Base-by-base conservation (phyloP, 169 alveolate genomes). In the Plasmodium blacklocki region DNA sequence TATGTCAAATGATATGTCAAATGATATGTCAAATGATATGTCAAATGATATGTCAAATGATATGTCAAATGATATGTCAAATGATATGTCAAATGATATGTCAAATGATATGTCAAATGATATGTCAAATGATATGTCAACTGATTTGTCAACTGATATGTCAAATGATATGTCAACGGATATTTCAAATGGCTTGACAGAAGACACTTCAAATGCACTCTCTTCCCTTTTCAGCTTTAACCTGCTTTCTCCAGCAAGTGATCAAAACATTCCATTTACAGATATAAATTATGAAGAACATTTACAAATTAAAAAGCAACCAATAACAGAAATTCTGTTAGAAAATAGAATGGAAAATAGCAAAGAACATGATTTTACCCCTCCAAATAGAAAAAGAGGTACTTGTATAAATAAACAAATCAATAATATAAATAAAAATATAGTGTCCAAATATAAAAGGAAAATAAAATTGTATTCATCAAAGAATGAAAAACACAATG, bases 391-490 rank as follows among this genome's bases (percentile, higher is more conserved):
- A 8, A 63, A 66, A 66, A 50, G 29, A 78, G 89, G 78, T n/a
- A 64, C 64, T 59, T 68, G 58, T 43, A 59, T 78, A 45, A 66
- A 39, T 21, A 63, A 78, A 15, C 49, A 21, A 18, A 50, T 45
- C 14, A 60, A 18, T 4, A 15, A 78, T 19, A 64, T 78, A 12
- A 75, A 78, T 47, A 78, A 64, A 49, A 68, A 23, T 11, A 63
- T 78, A 43, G 67, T 78, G 9, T 78, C 89, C 26, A 78, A 78
- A 78, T 78, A 64, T 78, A 66, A 78, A 23, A 64, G 89, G 76
- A 78, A 78, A 58, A 78, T 78, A 12, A 78, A 78, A 78, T 64
- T 78, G 50, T 32, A 32, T 32, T 78, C 63, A 50, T 26, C 89
- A 12, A 64, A 64, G 12, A 49, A 78, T 18, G 62, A 64, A 7